These are phyloP conservation scores for Suillus spraguei DNA, from an alignment of 768 basidiomycete genomes.

Conservation along the genomic window DNA sequence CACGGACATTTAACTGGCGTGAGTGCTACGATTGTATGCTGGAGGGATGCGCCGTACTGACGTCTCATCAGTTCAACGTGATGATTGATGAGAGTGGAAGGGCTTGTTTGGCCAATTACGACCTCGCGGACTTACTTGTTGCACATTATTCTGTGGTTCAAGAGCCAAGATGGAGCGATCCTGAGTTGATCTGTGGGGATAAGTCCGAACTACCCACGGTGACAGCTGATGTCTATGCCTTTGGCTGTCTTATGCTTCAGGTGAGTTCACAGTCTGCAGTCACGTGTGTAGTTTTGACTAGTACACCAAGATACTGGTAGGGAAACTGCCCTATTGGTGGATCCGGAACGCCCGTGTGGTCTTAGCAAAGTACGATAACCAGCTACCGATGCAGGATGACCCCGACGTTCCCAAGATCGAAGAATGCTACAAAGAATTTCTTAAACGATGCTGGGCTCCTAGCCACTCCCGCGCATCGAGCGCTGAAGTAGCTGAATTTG, in stretches of 20 bases:
- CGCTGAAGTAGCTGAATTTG: conserved; percentile 11
- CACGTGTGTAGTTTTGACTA: neutral
- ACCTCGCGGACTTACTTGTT: conserved; percentile 2
- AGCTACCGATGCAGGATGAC: conserved; percentile 3
- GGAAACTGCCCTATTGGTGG: conserved; percentile 11
- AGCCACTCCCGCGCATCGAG: conserved; percentile 5
- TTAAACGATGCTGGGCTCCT: conserved; percentile 12
- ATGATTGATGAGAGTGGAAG: conserved; percentile 8
- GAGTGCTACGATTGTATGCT: neutral
- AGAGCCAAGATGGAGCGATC: conserved; percentile 10
- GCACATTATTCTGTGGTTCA: neutral
- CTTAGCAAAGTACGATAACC: neutral
- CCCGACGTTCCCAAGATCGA: neutral
- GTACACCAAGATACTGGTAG: conserved; percentile 7
- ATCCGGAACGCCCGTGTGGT: neutral
- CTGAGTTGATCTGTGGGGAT: conserved; percentile 8
- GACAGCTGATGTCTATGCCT: conserved; percentile 10
- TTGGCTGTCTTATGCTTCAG: conserved; percentile 12
- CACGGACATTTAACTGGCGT: conserved; percentile 15
- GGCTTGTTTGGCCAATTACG: conserved; percentile 4
- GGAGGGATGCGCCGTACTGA: too few species aligned
- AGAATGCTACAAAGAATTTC: conserved; percentile 1
- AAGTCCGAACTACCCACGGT: neutral
- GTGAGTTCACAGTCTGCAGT: neutral
- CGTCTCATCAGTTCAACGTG: conserved; percentile 12